Conservation (phyloP, 495 filamentous ascomycete species). For the Neurospora sp. region DNA sequence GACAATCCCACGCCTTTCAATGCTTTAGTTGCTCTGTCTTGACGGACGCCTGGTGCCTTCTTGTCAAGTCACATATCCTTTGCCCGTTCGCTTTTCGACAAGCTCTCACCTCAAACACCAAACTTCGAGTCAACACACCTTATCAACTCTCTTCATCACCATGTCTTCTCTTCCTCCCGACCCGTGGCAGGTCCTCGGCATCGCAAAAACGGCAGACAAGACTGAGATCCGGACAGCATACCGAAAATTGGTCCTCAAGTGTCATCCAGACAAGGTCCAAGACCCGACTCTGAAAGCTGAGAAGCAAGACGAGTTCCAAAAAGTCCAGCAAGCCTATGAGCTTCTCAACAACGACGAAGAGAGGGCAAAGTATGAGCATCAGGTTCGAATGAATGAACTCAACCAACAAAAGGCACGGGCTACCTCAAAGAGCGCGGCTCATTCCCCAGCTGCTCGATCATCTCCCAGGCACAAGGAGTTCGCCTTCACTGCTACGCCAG, state of each 20-base stretch:
- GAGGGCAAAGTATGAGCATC: constrained; percentile 66
- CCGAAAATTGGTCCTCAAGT: constrained; percentile 86
- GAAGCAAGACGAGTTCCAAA: constrained; percentile 81
- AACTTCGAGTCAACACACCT: constrained; percentile 2
- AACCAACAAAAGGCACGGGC: constrained; percentile 13
- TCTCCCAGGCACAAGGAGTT: constrained; percentile 15
- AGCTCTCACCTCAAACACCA: constrained; percentile 5
- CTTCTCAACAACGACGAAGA: constrained; percentile 69
- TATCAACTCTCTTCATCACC: constrained; percentile 10
- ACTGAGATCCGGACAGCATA: constrained; percentile 70
- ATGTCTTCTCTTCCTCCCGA: constrained; percentile 66
- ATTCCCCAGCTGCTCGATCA: constrained; percentile 25
- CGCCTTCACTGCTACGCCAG: constrained; percentile 22
- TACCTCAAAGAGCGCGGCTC: constrained; percentile 23
- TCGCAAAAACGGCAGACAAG: constrained; percentile 63
- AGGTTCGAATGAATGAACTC: constrained; percentile 50
- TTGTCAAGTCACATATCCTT: constrained; percentile 9
- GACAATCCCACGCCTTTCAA: constrained; percentile 14
- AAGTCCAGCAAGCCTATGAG: constrained; percentile 89
- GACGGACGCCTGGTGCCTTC: constrained; percentile 18
- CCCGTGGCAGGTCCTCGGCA: constrained; percentile 73
- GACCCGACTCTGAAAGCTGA: constrained; percentile 52
- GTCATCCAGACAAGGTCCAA: constrained; percentile 90
- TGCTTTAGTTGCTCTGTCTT: constrained; percentile 28
- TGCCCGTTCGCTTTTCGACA: not conserved